phyloP scores from a whole-genome alignment of 163 green algal genomes.

The Prototheca wickerhamii region DNA sequence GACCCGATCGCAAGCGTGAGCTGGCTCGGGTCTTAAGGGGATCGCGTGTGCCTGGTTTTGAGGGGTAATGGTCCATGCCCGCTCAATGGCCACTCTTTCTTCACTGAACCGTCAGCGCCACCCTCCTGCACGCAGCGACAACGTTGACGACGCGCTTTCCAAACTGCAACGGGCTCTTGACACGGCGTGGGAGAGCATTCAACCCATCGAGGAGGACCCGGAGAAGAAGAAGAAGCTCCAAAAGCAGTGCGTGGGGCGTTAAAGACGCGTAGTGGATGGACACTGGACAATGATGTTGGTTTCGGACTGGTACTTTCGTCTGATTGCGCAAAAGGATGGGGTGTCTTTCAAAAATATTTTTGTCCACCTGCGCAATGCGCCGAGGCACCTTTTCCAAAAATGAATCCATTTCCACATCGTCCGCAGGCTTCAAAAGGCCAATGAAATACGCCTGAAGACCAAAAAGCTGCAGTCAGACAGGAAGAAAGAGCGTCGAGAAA shows the following conservation, averaged over 20 bases:
- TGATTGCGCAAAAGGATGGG: too few species aligned
- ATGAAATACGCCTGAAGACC: conserved; percentile 40
- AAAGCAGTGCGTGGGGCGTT: conserved; percentile 17
- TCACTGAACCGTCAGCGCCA: neutral
- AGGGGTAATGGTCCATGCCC: neutral
- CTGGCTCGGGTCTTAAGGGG: neutral
- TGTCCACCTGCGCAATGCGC: too few species aligned
- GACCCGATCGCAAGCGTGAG: conserved; percentile 77
- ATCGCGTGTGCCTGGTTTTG: neutral
- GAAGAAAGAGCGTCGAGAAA: conserved; percentile 40
- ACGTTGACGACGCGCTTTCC: conserved; percentile 72
- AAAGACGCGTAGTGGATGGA: neutral
- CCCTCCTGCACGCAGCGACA: conserved; percentile 42
- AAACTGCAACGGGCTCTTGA: conserved; percentile 77
- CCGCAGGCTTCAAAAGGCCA: conserved; percentile 40
- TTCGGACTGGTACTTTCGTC: too few species aligned
- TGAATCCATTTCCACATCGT: neutral
- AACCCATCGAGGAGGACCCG: conserved; percentile 58
- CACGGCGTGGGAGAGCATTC: conserved; percentile 52
- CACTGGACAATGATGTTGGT: too few species aligned
- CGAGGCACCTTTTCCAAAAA: neutral
- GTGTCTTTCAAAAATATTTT: too few species aligned
- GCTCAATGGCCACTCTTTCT: neutral
- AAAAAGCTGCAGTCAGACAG: conserved; percentile 47
- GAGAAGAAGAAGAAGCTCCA: conserved; percentile 60